phyloP scores from a whole-genome alignment of 2,329 filamentous ascomycete species.

The Ceratocystis cubensis region DNA sequence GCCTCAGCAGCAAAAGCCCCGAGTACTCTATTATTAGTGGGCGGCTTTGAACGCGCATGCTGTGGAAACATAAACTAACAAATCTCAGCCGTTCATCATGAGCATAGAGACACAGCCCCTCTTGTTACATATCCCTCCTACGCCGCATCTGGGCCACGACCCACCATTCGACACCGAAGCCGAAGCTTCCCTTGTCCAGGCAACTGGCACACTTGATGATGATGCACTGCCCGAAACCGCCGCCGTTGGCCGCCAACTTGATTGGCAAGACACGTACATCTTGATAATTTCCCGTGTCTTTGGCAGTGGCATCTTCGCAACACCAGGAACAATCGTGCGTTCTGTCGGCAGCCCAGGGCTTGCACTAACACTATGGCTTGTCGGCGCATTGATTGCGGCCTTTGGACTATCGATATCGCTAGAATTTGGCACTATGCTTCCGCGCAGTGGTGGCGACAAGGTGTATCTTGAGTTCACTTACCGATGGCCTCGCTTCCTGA shows the following conservation, averaged over 20 bases:
- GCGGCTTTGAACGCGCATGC: neutral
- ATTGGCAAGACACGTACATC: conserved; percentile 52
- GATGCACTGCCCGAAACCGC: conserved; percentile 48
- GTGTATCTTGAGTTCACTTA: conserved; percentile 62
- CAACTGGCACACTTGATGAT: conserved; percentile 35
- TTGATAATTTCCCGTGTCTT: conserved; percentile 57
- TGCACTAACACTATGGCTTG: conserved; percentile 48
- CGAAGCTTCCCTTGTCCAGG: neutral
- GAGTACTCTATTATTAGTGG: neutral
- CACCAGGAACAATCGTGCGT: conserved; percentile 53
- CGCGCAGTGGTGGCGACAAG: conserved; percentile 55
- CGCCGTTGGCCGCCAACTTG: conserved; percentile 44
- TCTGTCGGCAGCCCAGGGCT: conserved; percentile 55
- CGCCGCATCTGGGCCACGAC: neutral
- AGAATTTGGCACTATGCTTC: conserved; percentile 60
- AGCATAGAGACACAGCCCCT: conserved; percentile 13
- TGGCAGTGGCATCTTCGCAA: conserved; percentile 60
- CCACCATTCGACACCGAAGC: neutral
- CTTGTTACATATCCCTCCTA: neutral
- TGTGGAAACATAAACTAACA: neutral
- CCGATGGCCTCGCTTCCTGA: conserved; percentile 48
- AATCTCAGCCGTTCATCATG: neutral
- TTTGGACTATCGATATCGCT: conserved; percentile 50
- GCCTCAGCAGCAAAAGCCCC: neutral
- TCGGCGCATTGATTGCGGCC: conserved; percentile 48